Evolutionary conservation across 352 stramenopile species (phyloP), one percentile per base, ranked within the genome.

Genomic region (Phytophthora macrochlamydospora): DNA sequence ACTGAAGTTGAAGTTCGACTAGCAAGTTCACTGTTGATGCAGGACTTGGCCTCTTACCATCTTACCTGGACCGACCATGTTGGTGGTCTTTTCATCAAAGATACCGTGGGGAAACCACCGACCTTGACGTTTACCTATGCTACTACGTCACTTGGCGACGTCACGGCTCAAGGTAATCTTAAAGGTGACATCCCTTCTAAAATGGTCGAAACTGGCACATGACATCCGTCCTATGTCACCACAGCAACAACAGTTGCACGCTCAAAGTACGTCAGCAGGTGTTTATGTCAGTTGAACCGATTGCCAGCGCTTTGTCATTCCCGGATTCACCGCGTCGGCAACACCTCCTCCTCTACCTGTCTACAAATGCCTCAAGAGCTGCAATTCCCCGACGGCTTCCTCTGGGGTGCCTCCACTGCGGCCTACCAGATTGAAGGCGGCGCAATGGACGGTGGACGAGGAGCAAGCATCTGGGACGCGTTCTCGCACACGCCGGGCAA

Each of bases 361-460:
- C 48, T 14, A 45, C 53, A 44, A 44, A 77, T 72, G 70, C 13
- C 51, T 11, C 59, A 63, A 59, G 72, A 79, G 44, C 58, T 79
- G 28, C 51, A 62, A 51, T 88, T 87, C 55, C 81, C 77, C 14
- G 63, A 81, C 28, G 66, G 55, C 58, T 98, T 98, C 71, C 44
- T 86, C 28, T 98, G 85, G 84, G 94, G 94, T 38, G 78, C 81
- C 2, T 82, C 92, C 31, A 98, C 92, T 0, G 91, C 93, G 11
- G 69, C 86, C 33, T 98, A 97, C 79, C 94, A 98, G 77, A 92
- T 98, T 59, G 94, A 99, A 77, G 96, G 94, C 30, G 94, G 79
- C 12, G 69, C 75, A 11, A 65, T 94, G 28, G 83, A 94, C 53
- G 93, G 87, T 50, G 93, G 93, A 7, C 78, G 91, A n/a, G 90